Percentiles rank a stretch among this genome's conserved stretches.
phyloP scores from a whole-genome alignment of 1,139 yeast species.

The Lodderomyces metapsilosis region DNA sequence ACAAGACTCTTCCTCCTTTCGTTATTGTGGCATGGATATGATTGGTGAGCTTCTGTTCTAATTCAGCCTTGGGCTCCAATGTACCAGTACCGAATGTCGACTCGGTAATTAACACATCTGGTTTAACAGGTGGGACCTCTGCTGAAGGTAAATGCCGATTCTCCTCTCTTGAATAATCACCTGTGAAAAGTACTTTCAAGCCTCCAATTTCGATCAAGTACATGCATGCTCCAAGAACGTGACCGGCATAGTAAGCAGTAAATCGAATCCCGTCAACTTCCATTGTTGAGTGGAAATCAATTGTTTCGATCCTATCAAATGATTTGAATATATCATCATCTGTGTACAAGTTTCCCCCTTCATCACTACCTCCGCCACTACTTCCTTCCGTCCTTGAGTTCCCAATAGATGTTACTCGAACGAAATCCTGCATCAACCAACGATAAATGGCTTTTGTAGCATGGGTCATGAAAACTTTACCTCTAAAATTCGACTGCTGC shows the following conservation, averaged over 20 bases:
- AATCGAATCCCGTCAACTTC: constrained; percentile 92
- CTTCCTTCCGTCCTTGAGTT: constrained; percentile 24
- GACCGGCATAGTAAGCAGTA: constrained; percentile 99
- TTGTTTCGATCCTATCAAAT: constrained; percentile 86
- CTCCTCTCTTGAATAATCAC: constrained; percentile 94
- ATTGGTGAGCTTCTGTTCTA: constrained; percentile 77
- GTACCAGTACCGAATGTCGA: constrained; percentile 98
- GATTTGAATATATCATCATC: constrained; percentile 89
- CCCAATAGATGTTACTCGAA: constrained; percentile 79
- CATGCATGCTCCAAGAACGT: constrained; percentile 98
- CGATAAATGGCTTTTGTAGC: constrained; percentile 97
- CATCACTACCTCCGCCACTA: constrained; percentile 21
- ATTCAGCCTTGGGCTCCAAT: constrained; percentile 84
- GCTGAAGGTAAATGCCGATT: constrained; percentile 95
- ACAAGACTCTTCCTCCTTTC: constrained; percentile 87
- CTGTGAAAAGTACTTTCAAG: constrained; percentile 82
- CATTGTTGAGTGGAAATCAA: constrained; percentile 92
- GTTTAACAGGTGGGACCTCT: constrained; percentile 85
- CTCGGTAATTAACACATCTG: constrained; percentile 89
- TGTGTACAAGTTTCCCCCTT: constrained; percentile 61
- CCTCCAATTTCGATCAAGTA: constrained; percentile 94
- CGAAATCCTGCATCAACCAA: constrained; percentile 93
- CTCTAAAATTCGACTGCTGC: constrained; percentile 94
- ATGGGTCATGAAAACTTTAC: constrained; percentile 97
- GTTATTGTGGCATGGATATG: constrained; percentile 79